These are phyloP conservation scores for Acaromyces ingoldii DNA, from an alignment of 1,284 basidiomycete genomes.

Conservation along the genomic window DNA sequence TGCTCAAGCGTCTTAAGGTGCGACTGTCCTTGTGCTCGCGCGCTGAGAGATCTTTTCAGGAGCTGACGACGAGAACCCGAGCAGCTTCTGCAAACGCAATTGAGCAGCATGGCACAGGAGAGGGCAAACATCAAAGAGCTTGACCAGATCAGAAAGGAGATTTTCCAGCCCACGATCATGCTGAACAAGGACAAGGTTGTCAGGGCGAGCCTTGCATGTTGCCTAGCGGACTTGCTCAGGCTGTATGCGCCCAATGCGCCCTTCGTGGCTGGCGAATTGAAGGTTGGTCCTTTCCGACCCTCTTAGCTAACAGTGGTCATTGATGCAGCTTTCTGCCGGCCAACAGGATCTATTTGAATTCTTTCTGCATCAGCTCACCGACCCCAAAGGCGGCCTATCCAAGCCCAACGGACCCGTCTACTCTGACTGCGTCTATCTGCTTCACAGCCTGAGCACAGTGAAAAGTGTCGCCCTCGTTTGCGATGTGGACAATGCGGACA, in stretches of 20 bases:
- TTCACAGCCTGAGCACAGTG: slow-evolving; percentile 85
- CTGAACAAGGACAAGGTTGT: slow-evolving; percentile 91
- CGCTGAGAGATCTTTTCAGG: too few species aligned
- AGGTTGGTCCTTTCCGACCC: slow-evolving; percentile 47
- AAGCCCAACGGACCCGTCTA: slow-evolving; percentile 31
- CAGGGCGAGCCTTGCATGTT: slow-evolving; percentile 87
- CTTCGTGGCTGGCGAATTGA: slow-evolving; percentile 76
- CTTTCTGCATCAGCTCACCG: slow-evolving; percentile 56
- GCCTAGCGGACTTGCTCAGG: slow-evolving; percentile 84
- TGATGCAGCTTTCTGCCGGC: not conserved
- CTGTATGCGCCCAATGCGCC: slow-evolving; percentile 96
- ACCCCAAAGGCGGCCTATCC: slow-evolving; percentile 24
- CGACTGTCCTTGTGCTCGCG: slow-evolving; percentile 8
- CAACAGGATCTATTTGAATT: slow-evolving; percentile 52
- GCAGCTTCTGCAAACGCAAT: slow-evolving; percentile 68
- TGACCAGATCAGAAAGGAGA: slow-evolving; percentile 66
- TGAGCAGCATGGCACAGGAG: slow-evolving; percentile 83
- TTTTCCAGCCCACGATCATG: slow-evolving; percentile 72
- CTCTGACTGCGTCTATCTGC: slow-evolving; percentile 61
- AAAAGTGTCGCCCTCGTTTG: slow-evolving; percentile 91
- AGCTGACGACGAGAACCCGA: too few species aligned
- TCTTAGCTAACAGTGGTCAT: not conserved
- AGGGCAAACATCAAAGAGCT: slow-evolving; percentile 70
- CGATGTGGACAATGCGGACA: slow-evolving; percentile 80
- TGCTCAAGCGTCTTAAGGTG: slow-evolving; percentile 31